Conservation (phyloP, 148 eudicot species). For the Heliosperma pusillum region DNA sequence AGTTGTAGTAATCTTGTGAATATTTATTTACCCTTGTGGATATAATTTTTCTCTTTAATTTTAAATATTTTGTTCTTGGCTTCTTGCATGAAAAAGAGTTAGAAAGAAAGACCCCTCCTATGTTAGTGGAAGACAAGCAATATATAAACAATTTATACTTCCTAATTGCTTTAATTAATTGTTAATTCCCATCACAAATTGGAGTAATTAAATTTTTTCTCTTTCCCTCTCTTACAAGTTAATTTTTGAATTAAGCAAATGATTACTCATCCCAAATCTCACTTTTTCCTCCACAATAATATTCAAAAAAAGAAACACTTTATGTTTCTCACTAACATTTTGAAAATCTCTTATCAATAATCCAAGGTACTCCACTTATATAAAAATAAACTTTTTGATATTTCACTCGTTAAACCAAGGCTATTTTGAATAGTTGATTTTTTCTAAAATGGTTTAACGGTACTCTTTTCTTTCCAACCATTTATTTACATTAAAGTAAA, state of each 20-base stretch:
- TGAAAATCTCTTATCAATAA: too few species aligned
- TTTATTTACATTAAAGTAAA: too few species aligned
- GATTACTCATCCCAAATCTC: constrained; percentile 21
- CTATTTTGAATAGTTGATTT: too few species aligned
- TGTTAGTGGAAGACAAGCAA: neutral
- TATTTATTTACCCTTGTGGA: neutral
- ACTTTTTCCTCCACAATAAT: neutral
- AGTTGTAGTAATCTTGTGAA: neutral
- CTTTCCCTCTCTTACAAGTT: constrained; percentile 36
- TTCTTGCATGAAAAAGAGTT: neutral
- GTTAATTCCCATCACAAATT: constrained; percentile 20
- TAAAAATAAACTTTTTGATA: too few species aligned
- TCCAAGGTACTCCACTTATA: too few species aligned
- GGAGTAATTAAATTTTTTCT: constrained; percentile 1
- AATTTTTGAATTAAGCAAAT: constrained; percentile 35
- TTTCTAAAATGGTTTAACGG: too few species aligned
- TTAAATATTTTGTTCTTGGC: too few species aligned
- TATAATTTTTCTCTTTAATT: too few species aligned
- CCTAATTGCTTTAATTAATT: neutral
- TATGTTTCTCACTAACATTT: neutral
- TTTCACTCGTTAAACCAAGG: too few species aligned
- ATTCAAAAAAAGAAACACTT: neutral
- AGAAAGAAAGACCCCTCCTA: neutral
- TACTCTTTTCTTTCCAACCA: too few species aligned
- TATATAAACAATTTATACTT: neutral